Conservation (phyloP, 495 filamentous ascomycete genomes). For the Ascodesmis nigricans region DNA sequence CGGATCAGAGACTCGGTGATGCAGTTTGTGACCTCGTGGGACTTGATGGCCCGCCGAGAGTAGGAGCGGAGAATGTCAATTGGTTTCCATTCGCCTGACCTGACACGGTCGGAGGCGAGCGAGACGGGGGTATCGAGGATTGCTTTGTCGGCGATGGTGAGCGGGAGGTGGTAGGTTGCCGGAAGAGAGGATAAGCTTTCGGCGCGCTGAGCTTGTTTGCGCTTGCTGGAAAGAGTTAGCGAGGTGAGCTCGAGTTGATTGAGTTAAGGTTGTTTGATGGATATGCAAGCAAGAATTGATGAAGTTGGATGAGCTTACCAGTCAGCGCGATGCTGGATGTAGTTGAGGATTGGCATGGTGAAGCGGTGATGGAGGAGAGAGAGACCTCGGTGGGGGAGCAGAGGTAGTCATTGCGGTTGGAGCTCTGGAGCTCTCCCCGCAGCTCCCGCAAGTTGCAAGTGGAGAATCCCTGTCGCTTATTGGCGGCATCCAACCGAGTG, state of each 20-base stretch:
- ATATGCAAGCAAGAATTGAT: no score
- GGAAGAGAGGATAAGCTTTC: constrained; percentile 45
- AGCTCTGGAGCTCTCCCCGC: no score
- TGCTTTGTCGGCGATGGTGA: constrained; percentile 36
- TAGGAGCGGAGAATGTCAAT: constrained; percentile 69
- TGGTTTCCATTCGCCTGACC: constrained; percentile 39
- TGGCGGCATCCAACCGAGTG: no score
- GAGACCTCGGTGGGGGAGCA: background rate
- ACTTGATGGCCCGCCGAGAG: constrained; percentile 66
- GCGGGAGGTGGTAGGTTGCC: constrained; percentile 37
- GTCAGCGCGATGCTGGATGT: background rate
- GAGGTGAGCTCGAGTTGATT: no score
- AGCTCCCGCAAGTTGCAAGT: no score
- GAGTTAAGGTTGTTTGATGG: no score
- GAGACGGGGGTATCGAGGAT: constrained; percentile 57
- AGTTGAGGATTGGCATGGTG: background rate
- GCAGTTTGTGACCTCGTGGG: constrained; percentile 75
- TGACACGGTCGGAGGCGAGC: constrained; percentile 55
- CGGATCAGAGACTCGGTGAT: constrained; percentile 73
- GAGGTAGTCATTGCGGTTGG: no score
- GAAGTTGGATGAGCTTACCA: background rate
- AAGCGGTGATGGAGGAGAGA: background rate
- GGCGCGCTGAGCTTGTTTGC: constrained; percentile 57
- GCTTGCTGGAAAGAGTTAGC: constrained; percentile 30
- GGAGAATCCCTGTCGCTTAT: no score